These are phyloP conservation scores for Naganishia antarctica DNA, from an alignment of 768 basidiomycete species.

Conservation along the genomic window DNA sequence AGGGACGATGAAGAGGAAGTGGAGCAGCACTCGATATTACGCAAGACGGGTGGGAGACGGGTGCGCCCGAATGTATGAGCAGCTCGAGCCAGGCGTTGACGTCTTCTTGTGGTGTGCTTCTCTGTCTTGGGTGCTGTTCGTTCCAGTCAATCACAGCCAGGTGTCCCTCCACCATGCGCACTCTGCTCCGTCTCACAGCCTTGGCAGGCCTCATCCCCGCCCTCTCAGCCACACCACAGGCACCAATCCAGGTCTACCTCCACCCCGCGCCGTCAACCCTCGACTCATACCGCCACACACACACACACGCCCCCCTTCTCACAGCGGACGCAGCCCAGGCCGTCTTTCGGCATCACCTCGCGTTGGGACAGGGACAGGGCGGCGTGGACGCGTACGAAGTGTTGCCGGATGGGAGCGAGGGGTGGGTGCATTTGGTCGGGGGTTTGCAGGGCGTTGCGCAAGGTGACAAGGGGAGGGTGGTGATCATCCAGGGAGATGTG, in stretches of 20 bases:
- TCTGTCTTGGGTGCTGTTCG: no score
- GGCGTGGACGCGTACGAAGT: conserved; percentile 40
- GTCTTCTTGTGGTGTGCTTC: no score
- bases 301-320: conserved; percentile 34
- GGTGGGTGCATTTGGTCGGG: conserved; percentile 35
- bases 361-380: conserved; percentile 3
- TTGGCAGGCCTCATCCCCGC: neutral
- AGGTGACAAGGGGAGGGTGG: conserved; percentile 33
- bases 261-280: conserved; percentile 38
- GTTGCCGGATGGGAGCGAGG: conserved; percentile 39
- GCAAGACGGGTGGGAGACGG: no score
- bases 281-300: conserved; percentile 5
- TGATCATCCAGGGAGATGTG: conserved; percentile 44
- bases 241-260: conserved; percentile 44
- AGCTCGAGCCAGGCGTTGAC: no score
- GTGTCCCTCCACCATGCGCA: conserved; percentile 6
- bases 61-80: neutral
- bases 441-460: conserved; percentile 8
- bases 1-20: neutral
- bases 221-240: conserved; percentile 9
- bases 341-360: conserved; percentile 42
- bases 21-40: no score
- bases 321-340: conserved; percentile 42
- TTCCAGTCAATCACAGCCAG: no score
- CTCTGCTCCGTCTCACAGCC: neutral